Evolutionary conservation across 1,284 basidiomycete genomes (phyloP).

Genomic region (Chalciporus piperatoides): DNA sequence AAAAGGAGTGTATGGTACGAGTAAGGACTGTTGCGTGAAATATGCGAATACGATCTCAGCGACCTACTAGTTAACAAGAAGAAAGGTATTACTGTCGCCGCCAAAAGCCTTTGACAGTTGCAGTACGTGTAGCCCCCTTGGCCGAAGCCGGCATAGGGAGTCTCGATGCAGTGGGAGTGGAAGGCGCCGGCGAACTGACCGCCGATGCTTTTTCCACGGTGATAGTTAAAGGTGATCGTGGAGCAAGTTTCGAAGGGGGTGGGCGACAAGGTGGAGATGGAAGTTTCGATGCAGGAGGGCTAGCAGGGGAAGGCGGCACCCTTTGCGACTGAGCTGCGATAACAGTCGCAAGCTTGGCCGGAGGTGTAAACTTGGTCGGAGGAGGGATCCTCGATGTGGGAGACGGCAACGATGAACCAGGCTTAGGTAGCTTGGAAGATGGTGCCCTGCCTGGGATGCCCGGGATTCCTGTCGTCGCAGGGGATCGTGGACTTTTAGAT

Average conservation of each 20-base stretch:
- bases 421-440: slow-evolving; percentile 16
- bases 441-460: neutral
- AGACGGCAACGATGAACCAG: slow-evolving; percentile 8
- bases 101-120: slow-evolving; percentile 34
- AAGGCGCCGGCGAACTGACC: neutral
- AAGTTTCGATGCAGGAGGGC: slow-evolving; percentile 19
- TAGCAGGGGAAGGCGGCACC: neutral
- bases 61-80: slow-evolving; percentile 11
- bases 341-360: slow-evolving; percentile 29
- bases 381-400: slow-evolving; percentile 25
- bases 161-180: slow-evolving; percentile 13
- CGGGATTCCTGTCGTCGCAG: slow-evolving; percentile 6
- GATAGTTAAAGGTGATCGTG: slow-evolving; percentile 4
- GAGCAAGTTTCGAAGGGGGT: slow-evolving; percentile 10
- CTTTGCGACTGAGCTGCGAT: slow-evolving; percentile 28
- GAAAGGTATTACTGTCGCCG: slow-evolving; percentile 19
- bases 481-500: slow-evolving; percentile 24
- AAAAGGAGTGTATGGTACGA: neutral
- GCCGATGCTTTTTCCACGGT: slow-evolving; percentile 4
- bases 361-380: slow-evolving; percentile 29
- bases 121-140: slow-evolving; percentile 21
- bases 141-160: slow-evolving; percentile 26
- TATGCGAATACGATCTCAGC: neutral
- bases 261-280: slow-evolving; percentile 18
- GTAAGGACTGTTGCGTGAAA: neutral